Evolutionary conservation across 179 eudicot species (phyloP).

Genomic region (Spergularia azorica): DNA sequence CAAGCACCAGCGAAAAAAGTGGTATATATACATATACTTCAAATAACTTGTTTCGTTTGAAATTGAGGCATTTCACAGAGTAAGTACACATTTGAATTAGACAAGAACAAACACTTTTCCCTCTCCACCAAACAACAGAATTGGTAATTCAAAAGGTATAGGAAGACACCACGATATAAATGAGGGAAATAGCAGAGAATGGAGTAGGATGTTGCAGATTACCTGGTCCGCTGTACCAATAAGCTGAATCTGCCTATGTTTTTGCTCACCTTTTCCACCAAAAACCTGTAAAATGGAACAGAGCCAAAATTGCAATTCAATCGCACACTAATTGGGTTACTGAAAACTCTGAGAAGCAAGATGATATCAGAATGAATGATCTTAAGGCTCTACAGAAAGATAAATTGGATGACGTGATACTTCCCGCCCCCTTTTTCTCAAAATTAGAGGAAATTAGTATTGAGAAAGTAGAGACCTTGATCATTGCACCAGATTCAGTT

Average conservation of each 20-base stretch:
- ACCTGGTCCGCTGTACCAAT: conserved; percentile 85
- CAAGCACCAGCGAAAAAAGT: background rate
- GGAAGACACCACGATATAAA: background rate
- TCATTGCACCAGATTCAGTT: conserved; percentile 86
- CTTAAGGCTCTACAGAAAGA: background rate
- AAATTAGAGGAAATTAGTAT: too few relatives aligned
- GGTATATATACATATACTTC: background rate
- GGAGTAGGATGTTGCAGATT: conserved; percentile 6
- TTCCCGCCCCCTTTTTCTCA: too few relatives aligned
- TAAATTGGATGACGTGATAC: too few relatives aligned
- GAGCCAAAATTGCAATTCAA: background rate
- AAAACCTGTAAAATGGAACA: conserved; percentile 50
- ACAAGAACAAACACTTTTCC: background rate
- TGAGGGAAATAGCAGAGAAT: background rate
- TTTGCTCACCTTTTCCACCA: conserved; percentile 86
- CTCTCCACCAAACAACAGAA: background rate
- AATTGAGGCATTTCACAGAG: background rate
- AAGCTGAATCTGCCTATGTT: conserved; percentile 81
- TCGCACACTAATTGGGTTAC: too few relatives aligned
- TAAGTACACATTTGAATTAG: background rate
- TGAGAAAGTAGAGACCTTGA: conserved; percentile 53
- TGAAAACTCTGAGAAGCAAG: too few relatives aligned
- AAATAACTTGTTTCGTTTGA: too few relatives aligned
- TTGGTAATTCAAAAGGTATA: too few relatives aligned
- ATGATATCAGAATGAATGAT: background rate